A percentile compares a stretch with the other conserved stretches of the same genome.
Evolutionary conservation across 202 grass and related monocot species (phyloP).

Genomic region (Brachypodium distachyon): DNA sequence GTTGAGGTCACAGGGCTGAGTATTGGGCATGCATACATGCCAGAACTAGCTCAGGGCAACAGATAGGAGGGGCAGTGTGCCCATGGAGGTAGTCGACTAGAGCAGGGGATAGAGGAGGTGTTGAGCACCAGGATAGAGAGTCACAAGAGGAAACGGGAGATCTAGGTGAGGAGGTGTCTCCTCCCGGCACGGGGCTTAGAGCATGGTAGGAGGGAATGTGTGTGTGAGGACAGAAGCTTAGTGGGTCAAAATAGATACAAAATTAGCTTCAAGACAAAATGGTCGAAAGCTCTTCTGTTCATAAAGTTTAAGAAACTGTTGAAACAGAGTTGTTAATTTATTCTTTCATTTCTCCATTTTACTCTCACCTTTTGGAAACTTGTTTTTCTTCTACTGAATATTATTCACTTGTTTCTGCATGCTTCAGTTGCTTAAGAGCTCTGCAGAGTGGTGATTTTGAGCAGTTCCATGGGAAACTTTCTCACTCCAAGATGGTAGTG

Average conservation of each 20-base stretch:
- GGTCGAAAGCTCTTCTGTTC: background rate
- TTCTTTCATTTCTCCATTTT: background rate
- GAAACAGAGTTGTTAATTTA: background rate
- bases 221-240: background rate
- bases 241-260: background rate
- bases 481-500: constrained; percentile 67
- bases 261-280: background rate
- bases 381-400: background rate
- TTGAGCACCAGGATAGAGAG: no score
- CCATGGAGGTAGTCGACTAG: no score
- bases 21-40: no score
- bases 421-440: constrained; percentile 85
- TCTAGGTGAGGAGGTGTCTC: no score
- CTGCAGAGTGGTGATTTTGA: constrained; percentile 71
- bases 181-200: no score
- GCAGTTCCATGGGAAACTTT: constrained; percentile 73
- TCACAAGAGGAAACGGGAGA: no score
- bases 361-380: background rate
- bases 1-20: no score
- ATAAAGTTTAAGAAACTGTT: background rate
- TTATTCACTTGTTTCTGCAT: constrained; percentile 15
- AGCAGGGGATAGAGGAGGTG: no score
- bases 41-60: no score
- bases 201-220: no score
- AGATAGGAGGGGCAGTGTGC: no score